A percentile compares a stretch with the other conserved stretches of the same genome.
These are phyloP conservation scores for Wallacemonas sp. DNA, from an alignment of 208 protist species.

Conservation along the genomic window DNA sequence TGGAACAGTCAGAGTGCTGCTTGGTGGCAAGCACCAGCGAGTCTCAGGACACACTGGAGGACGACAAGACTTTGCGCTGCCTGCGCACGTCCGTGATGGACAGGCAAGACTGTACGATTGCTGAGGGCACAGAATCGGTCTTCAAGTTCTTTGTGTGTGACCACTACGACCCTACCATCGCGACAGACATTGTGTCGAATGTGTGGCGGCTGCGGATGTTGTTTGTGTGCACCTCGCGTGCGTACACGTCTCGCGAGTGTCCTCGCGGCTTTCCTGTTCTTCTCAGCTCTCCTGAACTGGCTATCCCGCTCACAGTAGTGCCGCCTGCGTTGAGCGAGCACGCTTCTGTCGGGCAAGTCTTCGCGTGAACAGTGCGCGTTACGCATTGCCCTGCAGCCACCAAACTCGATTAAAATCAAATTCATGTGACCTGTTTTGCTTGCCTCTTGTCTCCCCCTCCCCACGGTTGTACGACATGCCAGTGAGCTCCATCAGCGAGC, in stretches of 20 bases:
- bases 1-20: constrained; percentile 2
- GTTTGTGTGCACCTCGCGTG: background rate
- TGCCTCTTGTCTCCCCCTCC: too few relatives aligned
- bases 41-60: background rate
- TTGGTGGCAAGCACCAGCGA: background rate
- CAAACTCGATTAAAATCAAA: too few relatives aligned
- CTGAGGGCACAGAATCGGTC: background rate
- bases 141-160: constrained; percentile 7
- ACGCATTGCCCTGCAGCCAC: too few relatives aligned
- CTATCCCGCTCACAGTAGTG: constrained; percentile 35
- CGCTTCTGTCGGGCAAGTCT: background rate
- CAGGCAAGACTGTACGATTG: background rate
- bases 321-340: constrained; percentile 16
- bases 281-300: constrained; percentile 17
- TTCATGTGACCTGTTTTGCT: too few relatives aligned
- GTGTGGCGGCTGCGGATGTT: background rate
- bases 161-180: background rate
- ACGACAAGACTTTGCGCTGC: background rate
- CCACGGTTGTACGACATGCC: too few relatives aligned
- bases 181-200: background rate
- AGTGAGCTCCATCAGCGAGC: too few relatives aligned
- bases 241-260: constrained; percentile 7
- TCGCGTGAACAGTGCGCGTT: background rate
- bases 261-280: constrained; percentile 12
- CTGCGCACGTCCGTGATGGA: background rate